Evolutionary conservation across 768 basidiomycete genomes (phyloP), one percentile per base, ranked within the genome.

Genomic region (Tulasnella calospora): DNA sequence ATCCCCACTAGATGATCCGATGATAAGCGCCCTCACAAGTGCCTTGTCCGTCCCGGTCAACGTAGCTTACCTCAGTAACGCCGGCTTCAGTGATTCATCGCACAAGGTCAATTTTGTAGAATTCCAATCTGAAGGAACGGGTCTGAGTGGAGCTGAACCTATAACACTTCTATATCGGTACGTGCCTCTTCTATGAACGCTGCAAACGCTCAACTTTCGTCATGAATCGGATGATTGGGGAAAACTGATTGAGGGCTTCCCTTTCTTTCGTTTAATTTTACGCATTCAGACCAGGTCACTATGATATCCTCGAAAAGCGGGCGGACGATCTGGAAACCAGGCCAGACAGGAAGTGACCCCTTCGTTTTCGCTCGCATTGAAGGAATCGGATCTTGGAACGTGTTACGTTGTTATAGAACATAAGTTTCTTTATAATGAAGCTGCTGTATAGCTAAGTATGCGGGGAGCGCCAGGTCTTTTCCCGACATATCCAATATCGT

Each of bases 121-220:
- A 78, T 90, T 95, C 79, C 86, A 90, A 35, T 86, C 89, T 74
- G 84, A 84, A 12, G 85, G 88, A 12, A 81, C 78, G 33, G 57
- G 76, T 41, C 82, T 81, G 17, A 80, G 84, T 27, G 84, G 85
- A 19, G 84, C 85, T 33, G 82, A 86, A n/a, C 90, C 92, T 3
- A 85, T 95, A 13, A 87, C 88, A 71, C 83, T 96, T 79, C 85
- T 96, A 40, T 95, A 94, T 84, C 87, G 94, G 94, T 94, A 80
- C 80, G 89, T 51, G 51, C 0, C 47, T 21, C 7, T 51, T n/a
- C 7, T 5, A n/a, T n/a, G 23, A 23, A n/a, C 21, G 51, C 23
- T 81, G 69, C 8, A 81, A 38, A 13, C 40, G 27, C 12, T 55
- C 44, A 40, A 70, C 79, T 17, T 51, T 44, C 55, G 72, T 41